These are phyloP conservation scores for Trichoderma polysporum DNA, from an alignment of 2,329 filamentous ascomycete genomes.

Conservation along the genomic window DNA sequence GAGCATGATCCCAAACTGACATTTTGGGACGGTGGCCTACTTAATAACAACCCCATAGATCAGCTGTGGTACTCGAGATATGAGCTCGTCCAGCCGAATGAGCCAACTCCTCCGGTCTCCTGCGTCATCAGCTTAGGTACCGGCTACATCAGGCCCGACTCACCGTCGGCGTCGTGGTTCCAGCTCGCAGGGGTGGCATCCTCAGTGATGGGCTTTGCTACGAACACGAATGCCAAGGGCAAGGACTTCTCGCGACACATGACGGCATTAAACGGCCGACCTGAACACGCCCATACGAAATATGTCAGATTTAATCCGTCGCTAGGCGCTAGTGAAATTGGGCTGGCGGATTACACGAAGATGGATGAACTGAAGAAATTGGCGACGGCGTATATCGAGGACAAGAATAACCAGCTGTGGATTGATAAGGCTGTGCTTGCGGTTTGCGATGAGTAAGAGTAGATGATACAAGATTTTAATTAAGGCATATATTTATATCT, in stretches of 20 bases:
- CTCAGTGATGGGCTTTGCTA: conserved; percentile 9
- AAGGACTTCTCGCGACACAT: conserved; percentile 16
- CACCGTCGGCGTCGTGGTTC: conserved; percentile 8
- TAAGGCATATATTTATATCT: not conserved
- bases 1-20: not conserved
- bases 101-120: not conserved
- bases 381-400: not conserved
- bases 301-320: conserved; percentile 2
- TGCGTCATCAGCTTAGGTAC: conserved; percentile 13
- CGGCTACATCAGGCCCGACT: not conserved
- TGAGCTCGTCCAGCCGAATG: conserved; percentile 1
- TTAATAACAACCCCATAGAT: conserved; percentile 18
- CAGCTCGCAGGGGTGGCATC: conserved; percentile 5
- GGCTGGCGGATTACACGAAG: conserved; percentile 10
- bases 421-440: conserved; percentile 13
- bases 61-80: conserved; percentile 16
- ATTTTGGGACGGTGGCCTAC: conserved; percentile 10
- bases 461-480: not conserved
- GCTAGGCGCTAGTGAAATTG: not conserved
- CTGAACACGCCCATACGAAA: not conserved
- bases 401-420: not conserved
- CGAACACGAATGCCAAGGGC: conserved; percentile 16
- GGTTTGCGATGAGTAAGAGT: not conserved
- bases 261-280: not conserved
- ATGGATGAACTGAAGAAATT: conserved; percentile 10